phyloP scores from a whole-genome alignment of 768 basidiomycete genomes.

The Phaeolepiota aurea region DNA sequence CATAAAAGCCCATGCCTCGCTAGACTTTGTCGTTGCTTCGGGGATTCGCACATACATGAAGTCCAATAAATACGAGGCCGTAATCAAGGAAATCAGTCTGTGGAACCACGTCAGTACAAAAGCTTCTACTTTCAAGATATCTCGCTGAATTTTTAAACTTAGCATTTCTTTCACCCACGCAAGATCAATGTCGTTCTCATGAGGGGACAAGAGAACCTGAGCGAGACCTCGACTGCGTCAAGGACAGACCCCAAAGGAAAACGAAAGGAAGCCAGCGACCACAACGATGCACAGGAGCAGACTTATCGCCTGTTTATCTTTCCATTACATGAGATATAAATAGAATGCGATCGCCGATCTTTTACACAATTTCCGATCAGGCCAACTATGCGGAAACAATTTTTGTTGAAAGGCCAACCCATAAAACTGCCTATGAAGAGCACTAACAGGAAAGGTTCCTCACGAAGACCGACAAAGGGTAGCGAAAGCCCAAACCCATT shows the following conservation, averaged over 20 bases:
- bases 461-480: no score
- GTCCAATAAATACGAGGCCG: constrained; percentile 23
- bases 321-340: constrained; percentile 5
- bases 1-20: neutral
- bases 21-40: constrained; percentile 8
- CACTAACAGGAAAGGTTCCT: no score
- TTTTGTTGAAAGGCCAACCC: no score
- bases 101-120: constrained; percentile 50
- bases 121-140: neutral
- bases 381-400: no score
- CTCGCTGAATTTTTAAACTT: neutral
- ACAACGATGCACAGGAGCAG: no score
- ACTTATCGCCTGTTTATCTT: constrained; percentile 9
- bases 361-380: no score
- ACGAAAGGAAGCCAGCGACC: neutral
- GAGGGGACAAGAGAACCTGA: constrained; percentile 15
- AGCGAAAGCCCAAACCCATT: no score
- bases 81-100: constrained; percentile 31
- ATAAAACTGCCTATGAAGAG: no score
- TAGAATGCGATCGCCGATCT: no score
- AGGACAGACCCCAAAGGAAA: constrained; percentile 4
- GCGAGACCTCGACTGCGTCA: constrained; percentile 9
- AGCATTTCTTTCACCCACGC: constrained; percentile 44
- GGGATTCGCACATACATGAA: constrained; percentile 21
- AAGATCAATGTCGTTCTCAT: constrained; percentile 33